These are phyloP conservation scores for Trichoderma asperellum DNA, from an alignment of 2,329 filamentous ascomycete genomes.

Conservation along the genomic window DNA sequence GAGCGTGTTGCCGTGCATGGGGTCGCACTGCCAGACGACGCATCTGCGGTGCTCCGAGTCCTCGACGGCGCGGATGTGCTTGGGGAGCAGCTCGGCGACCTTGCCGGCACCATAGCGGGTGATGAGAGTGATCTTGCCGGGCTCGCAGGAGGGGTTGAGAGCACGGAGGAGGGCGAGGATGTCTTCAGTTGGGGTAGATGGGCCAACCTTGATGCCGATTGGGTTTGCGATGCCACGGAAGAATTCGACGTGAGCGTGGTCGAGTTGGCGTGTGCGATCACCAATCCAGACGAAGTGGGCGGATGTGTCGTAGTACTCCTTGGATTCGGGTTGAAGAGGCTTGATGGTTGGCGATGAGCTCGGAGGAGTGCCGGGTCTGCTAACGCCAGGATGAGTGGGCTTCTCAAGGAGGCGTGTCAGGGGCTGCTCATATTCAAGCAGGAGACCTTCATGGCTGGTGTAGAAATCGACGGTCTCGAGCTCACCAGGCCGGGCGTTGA, in stretches of 20 bases:
- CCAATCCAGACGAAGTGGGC: slow-evolving; percentile 99
- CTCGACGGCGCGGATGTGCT: slow-evolving; percentile 88
- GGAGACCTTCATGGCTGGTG: slow-evolving; percentile 91
- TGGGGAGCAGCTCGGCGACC: slow-evolving; percentile 74
- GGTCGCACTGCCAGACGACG: slow-evolving; percentile 97
- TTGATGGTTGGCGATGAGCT: slow-evolving; percentile 50
- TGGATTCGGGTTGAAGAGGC: slow-evolving; percentile 39
- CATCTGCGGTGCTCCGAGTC: slow-evolving; percentile 66
- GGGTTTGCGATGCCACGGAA: slow-evolving; percentile 96
- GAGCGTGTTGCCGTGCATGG: slow-evolving; percentile 88
- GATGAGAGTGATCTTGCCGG: slow-evolving; percentile 94
- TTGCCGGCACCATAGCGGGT: slow-evolving; percentile 87
- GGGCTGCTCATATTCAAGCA: slow-evolving; percentile 91
- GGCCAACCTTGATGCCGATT: slow-evolving; percentile 94
- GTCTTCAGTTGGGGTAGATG: slow-evolving; percentile 76
- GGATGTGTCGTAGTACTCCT: slow-evolving; percentile 89
- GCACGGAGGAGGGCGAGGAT: slow-evolving; percentile 78
- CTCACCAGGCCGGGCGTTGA: slow-evolving; percentile 82
- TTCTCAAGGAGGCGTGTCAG: slow-evolving; percentile 77
- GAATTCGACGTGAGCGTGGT: slow-evolving; percentile 94
- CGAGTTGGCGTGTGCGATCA: slow-evolving; percentile 90
- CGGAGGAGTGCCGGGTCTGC: slow-evolving; percentile 37
- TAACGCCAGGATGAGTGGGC: slow-evolving; percentile 60
- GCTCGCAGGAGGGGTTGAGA: slow-evolving; percentile 79
- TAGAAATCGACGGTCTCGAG: slow-evolving; percentile 92